Base-by-base conservation (phyloP, 2,329 filamentous ascomycete genomes). In the Byssoonygena ceratinophila region DNA sequence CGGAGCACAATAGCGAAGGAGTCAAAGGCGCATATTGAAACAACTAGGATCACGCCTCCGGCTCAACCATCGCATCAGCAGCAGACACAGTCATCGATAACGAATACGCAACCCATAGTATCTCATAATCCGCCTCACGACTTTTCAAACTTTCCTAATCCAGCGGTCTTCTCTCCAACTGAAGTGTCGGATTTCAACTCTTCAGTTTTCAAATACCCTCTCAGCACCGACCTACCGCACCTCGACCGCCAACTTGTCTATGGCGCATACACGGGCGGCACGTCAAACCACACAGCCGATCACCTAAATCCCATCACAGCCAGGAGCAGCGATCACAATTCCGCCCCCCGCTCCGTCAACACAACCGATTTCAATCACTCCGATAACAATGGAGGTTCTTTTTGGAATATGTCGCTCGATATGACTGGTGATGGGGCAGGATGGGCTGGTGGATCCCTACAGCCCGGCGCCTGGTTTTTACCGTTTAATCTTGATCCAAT, bases 401-500 rank as follows among this genome's bases (percentile, higher is more conserved):
- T 69, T 4, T 72, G 69, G 61, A 63, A 64, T 0, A 64, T 65
- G 11, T 60, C 66, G 9, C 57, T 70, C 9, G 66, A 69, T 46
- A 63, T 67, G 6, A 16, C 51, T 25, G 59, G 62, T 37, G 64
- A 64, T 3, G 1, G 67, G 63, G 3, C 62, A 27, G 46, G 46
- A 9, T 55, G 57, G 57, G 18, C 63, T 4, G 67, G 65, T 45
- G 68, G 69, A 39, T 68, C 64, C 54, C 65, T 68, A 51, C 68
- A 71, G 40, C 67, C 68, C 43, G 84, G 83, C 49, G 87, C 85
- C 4, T 97, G 90, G 87, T 94, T 94, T 67, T 82, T 94, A 74
- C 88, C 90, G 1, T 94, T 95, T 69, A 94, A 94, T 64, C 81
- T 94, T 69, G 86, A 92, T 54, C 86, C 88, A 3, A 53, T 67